Evolutionary conservation across 768 basidiomycete genomes (phyloP), one percentile per base, ranked within the genome.

Genomic region (Russula sp.): DNA sequence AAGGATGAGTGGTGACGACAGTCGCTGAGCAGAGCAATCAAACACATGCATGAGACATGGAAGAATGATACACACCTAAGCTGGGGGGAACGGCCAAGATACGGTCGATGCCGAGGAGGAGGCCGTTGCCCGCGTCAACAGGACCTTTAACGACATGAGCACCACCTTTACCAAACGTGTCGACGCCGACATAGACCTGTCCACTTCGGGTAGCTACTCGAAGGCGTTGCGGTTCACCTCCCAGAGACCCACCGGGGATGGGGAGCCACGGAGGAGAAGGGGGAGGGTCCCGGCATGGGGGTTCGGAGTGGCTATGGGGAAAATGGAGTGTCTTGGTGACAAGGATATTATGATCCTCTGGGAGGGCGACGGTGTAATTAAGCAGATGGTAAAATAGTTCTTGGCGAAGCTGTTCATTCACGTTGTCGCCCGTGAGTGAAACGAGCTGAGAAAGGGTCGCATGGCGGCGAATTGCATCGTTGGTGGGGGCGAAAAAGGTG

Each of bases 401-500:
- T 70, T 97, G 94, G 57, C 96, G 82, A 50, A 98, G 82, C 62
- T 83, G 77, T 69, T 90, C 86, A 61, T 92, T 83, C 35, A 94
- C 77, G 72, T 98, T 98, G 75, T 95, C 94, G 27, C 79, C 79
- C 42, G 83, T 70, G 51, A 72, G 68, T 78, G 72, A 31, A 83
- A 67, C 42, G 73, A 72, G 53, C 48, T 60, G 42, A 68, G 65
- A 77, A 77, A 79, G 13, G 77, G 63, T 18, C 64, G 72, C 65
- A 65, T 85, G 78, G 32, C 78, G 80, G 65, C 82, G 74, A 67
- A 95, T 84, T 39, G 97, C 97, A 62, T 92, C 86, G 75, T 99
- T 95, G 20, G 92, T 97, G 1, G 97, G 97, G 1, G 97, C 97
- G 70, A 98, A 98, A 52, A 99, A 73, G 32, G 97, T 97, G 71